Percentiles rank a stretch among this genome's conserved stretches.
These are phyloP conservation scores for Ascochyta pisi DNA, from an alignment of 2,329 filamentous ascomycete genomes.

Conservation along the genomic window DNA sequence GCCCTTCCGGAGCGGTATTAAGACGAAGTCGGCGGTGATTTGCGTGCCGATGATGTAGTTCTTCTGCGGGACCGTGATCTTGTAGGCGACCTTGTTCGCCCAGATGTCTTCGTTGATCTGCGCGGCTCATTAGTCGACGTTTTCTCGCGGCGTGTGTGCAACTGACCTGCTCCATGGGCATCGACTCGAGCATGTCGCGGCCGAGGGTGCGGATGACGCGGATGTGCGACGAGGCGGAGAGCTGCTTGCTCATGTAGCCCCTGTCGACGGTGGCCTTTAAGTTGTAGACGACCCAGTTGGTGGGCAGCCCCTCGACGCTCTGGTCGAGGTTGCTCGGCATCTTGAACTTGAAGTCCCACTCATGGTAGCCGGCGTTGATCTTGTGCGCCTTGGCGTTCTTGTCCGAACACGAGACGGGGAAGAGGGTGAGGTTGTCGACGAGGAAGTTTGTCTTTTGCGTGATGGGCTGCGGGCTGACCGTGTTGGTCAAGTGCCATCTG, in stretches of 20 bases:
- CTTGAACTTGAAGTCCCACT: slow-evolving; percentile 59
- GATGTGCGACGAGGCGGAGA: slow-evolving; percentile 74
- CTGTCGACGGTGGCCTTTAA: slow-evolving; percentile 88
- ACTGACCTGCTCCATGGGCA: slow-evolving; percentile 49
- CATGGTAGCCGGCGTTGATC: slow-evolving; percentile 57
- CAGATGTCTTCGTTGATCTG: slow-evolving; percentile 91
- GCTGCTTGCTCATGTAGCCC: slow-evolving; percentile 87
- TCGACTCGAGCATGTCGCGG: slow-evolving; percentile 73
- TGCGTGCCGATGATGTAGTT: slow-evolving; percentile 92
- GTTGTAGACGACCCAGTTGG: slow-evolving; percentile 87
- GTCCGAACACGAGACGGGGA: slow-evolving; percentile 48
- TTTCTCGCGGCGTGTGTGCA: neutral
- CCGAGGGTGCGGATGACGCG: slow-evolving; percentile 58
- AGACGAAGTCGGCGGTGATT: slow-evolving; percentile 82
- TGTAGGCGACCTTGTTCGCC: slow-evolving; percentile 97
- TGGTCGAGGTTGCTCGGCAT: slow-evolving; percentile 66
- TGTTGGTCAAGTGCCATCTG: slow-evolving; percentile 49
- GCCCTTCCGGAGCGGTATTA: slow-evolving; percentile 88
- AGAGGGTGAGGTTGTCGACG: slow-evolving; percentile 53
- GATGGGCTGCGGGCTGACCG: slow-evolving; percentile 52
- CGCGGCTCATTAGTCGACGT: neutral
- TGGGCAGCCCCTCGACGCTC: slow-evolving; percentile 86
- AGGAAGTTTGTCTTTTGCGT: slow-evolving; percentile 57
- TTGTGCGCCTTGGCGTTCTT: slow-evolving; percentile 53
- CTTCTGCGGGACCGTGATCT: slow-evolving; percentile 90